These are phyloP conservation scores for Claviceps fusiformis DNA, from an alignment of 2,329 filamentous ascomycete species.

Conservation along the genomic window DNA sequence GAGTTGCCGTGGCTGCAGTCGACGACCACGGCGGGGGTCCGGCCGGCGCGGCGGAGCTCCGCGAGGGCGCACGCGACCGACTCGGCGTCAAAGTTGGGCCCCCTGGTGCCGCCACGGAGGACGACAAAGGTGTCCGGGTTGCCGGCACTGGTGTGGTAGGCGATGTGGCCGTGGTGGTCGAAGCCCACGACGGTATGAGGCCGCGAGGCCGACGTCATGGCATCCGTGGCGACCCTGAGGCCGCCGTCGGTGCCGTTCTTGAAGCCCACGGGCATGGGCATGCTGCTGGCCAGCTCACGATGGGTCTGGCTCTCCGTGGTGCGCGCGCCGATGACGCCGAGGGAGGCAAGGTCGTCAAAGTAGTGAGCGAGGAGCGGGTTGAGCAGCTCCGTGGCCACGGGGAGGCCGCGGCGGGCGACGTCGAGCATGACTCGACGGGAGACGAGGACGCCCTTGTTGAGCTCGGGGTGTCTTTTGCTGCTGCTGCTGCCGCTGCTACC, in stretches of 20 bases:
- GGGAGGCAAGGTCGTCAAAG: slow-evolving; percentile 78
- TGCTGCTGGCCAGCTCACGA: slow-evolving; percentile 80
- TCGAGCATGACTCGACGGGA: slow-evolving; percentile 88
- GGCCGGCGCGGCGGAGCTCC: slow-evolving; percentile 59
- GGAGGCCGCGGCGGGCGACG: slow-evolving; percentile 84
- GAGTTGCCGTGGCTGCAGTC: slow-evolving; percentile 98
- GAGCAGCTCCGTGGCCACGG: slow-evolving; percentile 92
- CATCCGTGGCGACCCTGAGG: slow-evolving; percentile 81
- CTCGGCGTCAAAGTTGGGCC: slow-evolving; percentile 82
- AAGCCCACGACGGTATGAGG: slow-evolving; percentile 96
- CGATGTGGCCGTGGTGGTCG: slow-evolving; percentile 88
- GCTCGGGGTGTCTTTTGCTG: slow-evolving; percentile 59
- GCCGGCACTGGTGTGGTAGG: slow-evolving; percentile 85
- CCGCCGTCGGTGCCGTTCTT: slow-evolving; percentile 97
- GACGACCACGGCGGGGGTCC: slow-evolving; percentile 76
- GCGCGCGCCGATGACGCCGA: slow-evolving; percentile 87
- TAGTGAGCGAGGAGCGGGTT: slow-evolving; percentile 98
- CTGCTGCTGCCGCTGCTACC: slow-evolving; percentile 6
- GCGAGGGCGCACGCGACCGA: slow-evolving; percentile 76
- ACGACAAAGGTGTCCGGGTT: slow-evolving; percentile 98
- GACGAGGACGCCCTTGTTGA: slow-evolving; percentile 88
- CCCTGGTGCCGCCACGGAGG: slow-evolving; percentile 78
- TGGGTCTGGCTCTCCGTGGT: slow-evolving; percentile 95
- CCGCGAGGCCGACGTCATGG: slow-evolving; percentile 82
- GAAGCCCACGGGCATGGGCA: slow-evolving; percentile 97